phyloP scores from a whole-genome alignment of 108 stramenopile genomes.

The Nitzschia sp. region DNA sequence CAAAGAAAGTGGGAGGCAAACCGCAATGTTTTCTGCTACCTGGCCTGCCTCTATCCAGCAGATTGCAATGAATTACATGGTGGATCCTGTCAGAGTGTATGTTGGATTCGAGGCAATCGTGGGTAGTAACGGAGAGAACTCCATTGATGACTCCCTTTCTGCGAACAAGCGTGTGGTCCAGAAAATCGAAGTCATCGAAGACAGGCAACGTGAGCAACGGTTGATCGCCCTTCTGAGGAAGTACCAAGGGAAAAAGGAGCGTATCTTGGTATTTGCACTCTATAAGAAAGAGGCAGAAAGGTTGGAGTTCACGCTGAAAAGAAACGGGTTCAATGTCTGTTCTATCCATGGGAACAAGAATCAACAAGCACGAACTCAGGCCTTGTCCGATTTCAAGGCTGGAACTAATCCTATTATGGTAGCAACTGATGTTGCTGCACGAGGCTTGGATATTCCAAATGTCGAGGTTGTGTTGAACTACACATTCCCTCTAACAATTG shows the following conservation, averaged over 20 bases:
- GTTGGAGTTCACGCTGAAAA: constrained; percentile 75
- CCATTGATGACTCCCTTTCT: constrained; percentile 83
- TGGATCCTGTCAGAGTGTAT: constrained; percentile 78
- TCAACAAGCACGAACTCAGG: constrained; percentile 87
- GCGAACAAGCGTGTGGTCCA: constrained; percentile 94
- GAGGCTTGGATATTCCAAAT: constrained; percentile 97
- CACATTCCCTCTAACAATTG: constrained; percentile 96
- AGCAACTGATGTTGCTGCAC: constrained; percentile 95
- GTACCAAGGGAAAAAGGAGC: constrained; percentile 70
- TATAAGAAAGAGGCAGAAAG: constrained; percentile 98
- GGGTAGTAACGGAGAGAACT: constrained; percentile 71
- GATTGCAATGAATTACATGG: constrained; percentile 88
- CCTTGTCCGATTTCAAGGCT: constrained; percentile 89
- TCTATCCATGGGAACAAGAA: constrained; percentile 98
- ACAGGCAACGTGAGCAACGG: constrained; percentile 80
- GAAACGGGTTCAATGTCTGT: constrained; percentile 74
- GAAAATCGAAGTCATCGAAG: constrained; percentile 93
- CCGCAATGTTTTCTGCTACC: constrained; percentile 97
- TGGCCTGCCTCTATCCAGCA: constrained; percentile 95
- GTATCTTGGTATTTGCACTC: constrained; percentile 91
- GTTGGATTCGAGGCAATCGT: constrained; percentile 86
- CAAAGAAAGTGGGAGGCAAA: constrained; percentile 76
- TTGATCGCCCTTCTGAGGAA: constrained; percentile 73
- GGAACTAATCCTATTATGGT: constrained; percentile 88
- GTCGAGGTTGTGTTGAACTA: constrained; percentile 97